Conservation (phyloP, 2,329 filamentous ascomycete genomes). For the Cercospora beticola region DNA sequence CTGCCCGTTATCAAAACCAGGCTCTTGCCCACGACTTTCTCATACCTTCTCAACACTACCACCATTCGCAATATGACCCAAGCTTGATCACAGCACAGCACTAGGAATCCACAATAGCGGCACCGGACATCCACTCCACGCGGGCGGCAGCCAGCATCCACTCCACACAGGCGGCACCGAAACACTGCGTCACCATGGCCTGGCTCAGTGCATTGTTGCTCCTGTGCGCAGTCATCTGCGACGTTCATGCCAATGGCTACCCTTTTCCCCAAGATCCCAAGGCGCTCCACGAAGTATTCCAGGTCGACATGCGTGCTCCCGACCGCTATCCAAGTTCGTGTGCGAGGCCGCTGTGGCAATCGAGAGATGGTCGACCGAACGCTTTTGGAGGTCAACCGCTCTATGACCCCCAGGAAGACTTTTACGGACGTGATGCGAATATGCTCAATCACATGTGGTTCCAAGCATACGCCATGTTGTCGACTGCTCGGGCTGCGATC, state of each 20-base stretch:
- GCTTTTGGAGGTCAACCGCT: background rate
- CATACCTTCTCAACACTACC: background rate
- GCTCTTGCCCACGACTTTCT: background rate
- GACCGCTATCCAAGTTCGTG: background rate
- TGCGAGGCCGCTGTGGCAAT: background rate
- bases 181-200: background rate
- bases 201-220: background rate
- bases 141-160: background rate
- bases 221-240: background rate
- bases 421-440: background rate
- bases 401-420: background rate
- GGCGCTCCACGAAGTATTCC: background rate
- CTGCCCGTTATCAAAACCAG: background rate
- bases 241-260: background rate
- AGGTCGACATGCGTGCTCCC: background rate
- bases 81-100: background rate
- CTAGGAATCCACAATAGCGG: background rate
- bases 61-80: background rate
- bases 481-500: background rate
- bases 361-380: background rate
- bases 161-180: background rate
- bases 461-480: background rate
- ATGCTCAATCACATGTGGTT: background rate
- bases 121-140: background rate
- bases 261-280: background rate